Conservation (phyloP, 2,329 filamentous ascomycete genomes). For the Fusarium nygamai region DNA sequence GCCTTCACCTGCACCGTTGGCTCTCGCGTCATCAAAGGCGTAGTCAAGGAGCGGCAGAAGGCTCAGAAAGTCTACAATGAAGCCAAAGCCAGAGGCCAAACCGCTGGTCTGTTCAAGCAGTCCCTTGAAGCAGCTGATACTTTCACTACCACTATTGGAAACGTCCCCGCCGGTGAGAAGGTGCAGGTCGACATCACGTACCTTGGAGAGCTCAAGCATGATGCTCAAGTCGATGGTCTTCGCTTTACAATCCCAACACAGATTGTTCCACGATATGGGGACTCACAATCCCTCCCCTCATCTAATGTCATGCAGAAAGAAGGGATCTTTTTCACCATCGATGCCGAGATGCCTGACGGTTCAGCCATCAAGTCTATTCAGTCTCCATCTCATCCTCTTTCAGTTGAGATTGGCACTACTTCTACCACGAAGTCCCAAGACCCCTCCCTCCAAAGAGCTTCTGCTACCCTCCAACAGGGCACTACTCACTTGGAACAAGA, state of each 20-base stretch:
- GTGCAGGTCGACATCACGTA: slow-evolving; percentile 72
- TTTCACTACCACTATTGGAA: slow-evolving; percentile 74
- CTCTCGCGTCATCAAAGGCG: slow-evolving; percentile 66
- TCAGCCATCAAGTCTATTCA: slow-evolving; percentile 69
- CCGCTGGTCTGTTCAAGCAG: slow-evolving; percentile 73
- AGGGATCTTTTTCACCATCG: slow-evolving; percentile 47
- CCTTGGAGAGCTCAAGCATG: slow-evolving; percentile 77
- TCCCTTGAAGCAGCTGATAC: slow-evolving; percentile 68
- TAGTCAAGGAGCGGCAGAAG: slow-evolving; percentile 72
- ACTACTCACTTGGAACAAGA: slow-evolving; percentile 67
- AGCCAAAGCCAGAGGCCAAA: slow-evolving; percentile 67
- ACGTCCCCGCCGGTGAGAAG: slow-evolving; percentile 67
- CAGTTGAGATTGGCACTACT: slow-evolving; percentile 69
- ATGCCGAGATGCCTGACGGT: slow-evolving; percentile 59
- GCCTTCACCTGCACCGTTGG: slow-evolving; percentile 73
- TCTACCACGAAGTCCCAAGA: slow-evolving; percentile 52
- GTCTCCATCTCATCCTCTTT: slow-evolving; percentile 74
- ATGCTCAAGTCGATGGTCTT: slow-evolving; percentile 72
- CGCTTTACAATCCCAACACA: slow-evolving; percentile 74
- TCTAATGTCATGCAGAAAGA: slow-evolving; percentile 7
- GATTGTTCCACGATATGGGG: slow-evolving; percentile 74
- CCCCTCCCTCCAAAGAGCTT: slow-evolving; percentile 68
- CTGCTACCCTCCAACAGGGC: slow-evolving; percentile 66
- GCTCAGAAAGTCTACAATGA: slow-evolving; percentile 68
- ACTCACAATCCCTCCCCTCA: not conserved